Evolutionary conservation across 129 eudicot genomes (phyloP).

Genomic region (Artemisia argyi): DNA sequence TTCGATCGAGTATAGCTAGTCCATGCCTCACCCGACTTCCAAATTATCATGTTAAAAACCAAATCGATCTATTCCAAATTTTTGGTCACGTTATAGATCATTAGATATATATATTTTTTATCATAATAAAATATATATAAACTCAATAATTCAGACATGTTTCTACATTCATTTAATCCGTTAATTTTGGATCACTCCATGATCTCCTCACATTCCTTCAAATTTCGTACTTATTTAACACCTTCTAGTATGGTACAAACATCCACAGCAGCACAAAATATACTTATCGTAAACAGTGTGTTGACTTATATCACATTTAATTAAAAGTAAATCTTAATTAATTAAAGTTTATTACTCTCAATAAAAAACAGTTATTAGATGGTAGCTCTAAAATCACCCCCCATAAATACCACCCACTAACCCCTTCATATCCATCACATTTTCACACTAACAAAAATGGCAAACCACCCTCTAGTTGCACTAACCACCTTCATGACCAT

Average conservation of each 20-base stretch:
- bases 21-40: too few species aligned
- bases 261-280: too few species aligned
- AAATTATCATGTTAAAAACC: too few species aligned
- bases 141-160: constrained; percentile 12
- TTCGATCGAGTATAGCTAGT: too few species aligned
- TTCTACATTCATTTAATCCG: constrained; percentile 24
- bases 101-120: background rate
- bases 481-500: background rate
- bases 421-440: constrained; percentile 23
- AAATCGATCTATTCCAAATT: too few species aligned
- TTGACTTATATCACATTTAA: constrained; percentile 31
- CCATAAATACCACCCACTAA: constrained; percentile 33
- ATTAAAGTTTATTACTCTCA: constrained; percentile 10
- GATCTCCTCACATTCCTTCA: background rate
- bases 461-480: constrained; percentile 12
- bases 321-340: background rate
- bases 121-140: background rate
- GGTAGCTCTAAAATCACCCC: constrained; percentile 27
- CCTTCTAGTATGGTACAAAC: too few species aligned
- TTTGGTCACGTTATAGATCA: background rate
- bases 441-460: constrained; percentile 23
- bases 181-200: constrained; percentile 37
- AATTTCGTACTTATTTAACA: too few species aligned
- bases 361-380: constrained; percentile 25
- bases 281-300: constrained; percentile 28